A percentile compares a stretch with the other conserved stretches of the same genome.
These are phyloP conservation scores for Withania somnifera DNA, from an alignment of 305 asterid species.

Conservation along the genomic window DNA sequence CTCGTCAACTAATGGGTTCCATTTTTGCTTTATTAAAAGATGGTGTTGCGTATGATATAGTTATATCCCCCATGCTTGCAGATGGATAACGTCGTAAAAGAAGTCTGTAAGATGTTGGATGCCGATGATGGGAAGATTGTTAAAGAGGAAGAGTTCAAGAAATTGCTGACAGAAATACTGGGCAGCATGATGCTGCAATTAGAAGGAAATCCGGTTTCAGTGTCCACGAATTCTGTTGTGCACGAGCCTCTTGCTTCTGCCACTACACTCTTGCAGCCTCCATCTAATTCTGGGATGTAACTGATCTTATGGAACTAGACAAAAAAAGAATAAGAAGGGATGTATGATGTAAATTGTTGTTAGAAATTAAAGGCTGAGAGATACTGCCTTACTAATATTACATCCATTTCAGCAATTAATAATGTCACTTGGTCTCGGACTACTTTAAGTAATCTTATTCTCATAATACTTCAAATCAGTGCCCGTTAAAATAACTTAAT, in stretches of 20 bases:
- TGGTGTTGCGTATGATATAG: not conserved
- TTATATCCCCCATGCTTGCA: slow-evolving; percentile 8
- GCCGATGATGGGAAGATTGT: slow-evolving; percentile 51
- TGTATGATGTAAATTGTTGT: slow-evolving; percentile 2
- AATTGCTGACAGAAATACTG: slow-evolving; percentile 49
- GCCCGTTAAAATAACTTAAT: not conserved
- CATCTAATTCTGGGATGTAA: slow-evolving; percentile 6
- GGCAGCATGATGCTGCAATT: slow-evolving; percentile 72
- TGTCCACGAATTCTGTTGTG: slow-evolving; percentile 66
- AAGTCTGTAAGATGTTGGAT: slow-evolving; percentile 51
- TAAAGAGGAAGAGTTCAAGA: slow-evolving; percentile 84
- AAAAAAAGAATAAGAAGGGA: not conserved
- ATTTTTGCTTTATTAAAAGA: not conserved
- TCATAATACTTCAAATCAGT: not conserved
- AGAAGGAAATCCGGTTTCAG: slow-evolving; percentile 65
- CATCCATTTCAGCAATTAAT: not conserved
- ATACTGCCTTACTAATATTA: not conserved
- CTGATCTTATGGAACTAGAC: not conserved
- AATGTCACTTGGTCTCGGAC: not conserved
- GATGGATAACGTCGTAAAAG: slow-evolving; percentile 52
- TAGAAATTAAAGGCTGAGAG: not conserved
- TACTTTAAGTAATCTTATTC: not conserved
- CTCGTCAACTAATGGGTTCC: not conserved
- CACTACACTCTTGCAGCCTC: slow-evolving; percentile 17
- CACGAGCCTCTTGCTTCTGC: slow-evolving; percentile 68